phyloP scores from a whole-genome alignment of 805 yeast species.

The Pichia nanzhaoensis region DNA sequence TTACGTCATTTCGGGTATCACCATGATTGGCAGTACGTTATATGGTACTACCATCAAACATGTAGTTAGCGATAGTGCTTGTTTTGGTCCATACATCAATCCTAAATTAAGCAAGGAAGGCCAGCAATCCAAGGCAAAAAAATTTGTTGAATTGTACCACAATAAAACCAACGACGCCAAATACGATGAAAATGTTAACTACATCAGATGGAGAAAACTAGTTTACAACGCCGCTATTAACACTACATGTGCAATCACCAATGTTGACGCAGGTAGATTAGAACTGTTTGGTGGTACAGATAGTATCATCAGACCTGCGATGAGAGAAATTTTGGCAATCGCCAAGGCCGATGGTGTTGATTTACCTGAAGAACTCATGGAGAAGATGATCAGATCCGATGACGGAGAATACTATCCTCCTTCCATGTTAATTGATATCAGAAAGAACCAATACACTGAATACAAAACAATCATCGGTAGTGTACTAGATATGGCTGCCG shows the following conservation, averaged over 20 bases:
- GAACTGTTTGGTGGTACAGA: constrained; percentile 27
- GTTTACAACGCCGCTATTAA: constrained; percentile 43
- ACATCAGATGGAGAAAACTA: constrained; percentile 40
- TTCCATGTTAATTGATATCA: constrained; percentile 42
- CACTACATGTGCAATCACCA: constrained; percentile 38
- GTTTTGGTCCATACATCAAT: constrained; percentile 34
- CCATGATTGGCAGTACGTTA: constrained; percentile 31
- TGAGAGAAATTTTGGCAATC: constrained; percentile 38
- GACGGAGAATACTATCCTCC: constrained; percentile 38
- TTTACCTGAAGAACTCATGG: constrained; percentile 29
- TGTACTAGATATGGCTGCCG: constrained; percentile 28
- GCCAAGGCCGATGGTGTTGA: constrained; percentile 43
- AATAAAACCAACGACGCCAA: constrained; percentile 26
- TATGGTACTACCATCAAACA: constrained; percentile 30
- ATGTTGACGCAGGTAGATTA: constrained; percentile 35
- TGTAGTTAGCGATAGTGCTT: constrained; percentile 28
- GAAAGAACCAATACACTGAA: constrained; percentile 37
- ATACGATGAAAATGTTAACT: constrained; percentile 33
- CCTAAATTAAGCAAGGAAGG: constrained; percentile 19
- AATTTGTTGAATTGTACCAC: constrained; percentile 30
- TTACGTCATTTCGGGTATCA: constrained; percentile 34
- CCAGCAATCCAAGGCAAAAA: constrained; percentile 27
- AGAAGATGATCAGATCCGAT: constrained; percentile 35
- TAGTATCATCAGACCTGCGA: constrained; percentile 33
- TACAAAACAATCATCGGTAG: constrained; percentile 40